phyloP scores from a whole-genome alignment of 2,329 filamentous ascomycete species.

The Exophiala bonariae region DNA sequence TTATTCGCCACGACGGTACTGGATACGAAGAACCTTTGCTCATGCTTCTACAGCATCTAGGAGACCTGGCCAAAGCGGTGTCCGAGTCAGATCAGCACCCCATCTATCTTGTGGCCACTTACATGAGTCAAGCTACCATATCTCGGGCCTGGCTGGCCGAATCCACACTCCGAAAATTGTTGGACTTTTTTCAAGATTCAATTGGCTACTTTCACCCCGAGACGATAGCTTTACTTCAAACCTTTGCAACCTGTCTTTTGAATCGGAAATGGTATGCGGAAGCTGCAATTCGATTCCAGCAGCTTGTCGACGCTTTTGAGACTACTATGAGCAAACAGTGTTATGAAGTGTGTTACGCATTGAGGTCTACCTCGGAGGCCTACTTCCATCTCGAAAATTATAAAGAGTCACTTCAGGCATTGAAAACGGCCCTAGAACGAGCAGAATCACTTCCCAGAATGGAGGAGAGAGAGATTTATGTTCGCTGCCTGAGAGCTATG shows the following conservation, averaged over 20 bases:
- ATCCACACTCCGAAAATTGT: constrained; percentile 22
- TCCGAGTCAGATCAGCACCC: constrained; percentile 24
- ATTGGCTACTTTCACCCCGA: constrained; percentile 30
- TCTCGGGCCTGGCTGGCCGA: constrained; percentile 26
- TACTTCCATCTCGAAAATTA: constrained; percentile 28
- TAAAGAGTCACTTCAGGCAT: constrained; percentile 21
- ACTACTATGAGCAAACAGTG: constrained; percentile 24
- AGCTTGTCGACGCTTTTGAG: constrained; percentile 27
- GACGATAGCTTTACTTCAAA: constrained; percentile 28
- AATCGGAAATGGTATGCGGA: constrained; percentile 26
- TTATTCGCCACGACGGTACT: constrained; percentile 28
- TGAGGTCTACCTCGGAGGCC: constrained; percentile 27
- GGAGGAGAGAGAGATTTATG: constrained; percentile 29
- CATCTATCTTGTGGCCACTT: constrained; percentile 25
- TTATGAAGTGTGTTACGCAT: constrained; percentile 28
- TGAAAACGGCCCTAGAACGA: constrained; percentile 25
- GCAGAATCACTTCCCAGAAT: constrained; percentile 18
- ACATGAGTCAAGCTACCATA: constrained; percentile 19
- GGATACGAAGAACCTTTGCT: constrained; percentile 28
- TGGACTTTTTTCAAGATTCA: constrained; percentile 30
- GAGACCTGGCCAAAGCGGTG: constrained; percentile 24
- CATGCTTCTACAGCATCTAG: constrained; percentile 25
- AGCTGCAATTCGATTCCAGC: constrained; percentile 27
- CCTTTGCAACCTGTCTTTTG: constrained; percentile 26
- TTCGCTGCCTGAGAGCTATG: constrained; percentile 26